These are phyloP conservation scores for Cercospora zeae-maydis DNA, from an alignment of 2,329 filamentous ascomycete species.

Conservation along the genomic window DNA sequence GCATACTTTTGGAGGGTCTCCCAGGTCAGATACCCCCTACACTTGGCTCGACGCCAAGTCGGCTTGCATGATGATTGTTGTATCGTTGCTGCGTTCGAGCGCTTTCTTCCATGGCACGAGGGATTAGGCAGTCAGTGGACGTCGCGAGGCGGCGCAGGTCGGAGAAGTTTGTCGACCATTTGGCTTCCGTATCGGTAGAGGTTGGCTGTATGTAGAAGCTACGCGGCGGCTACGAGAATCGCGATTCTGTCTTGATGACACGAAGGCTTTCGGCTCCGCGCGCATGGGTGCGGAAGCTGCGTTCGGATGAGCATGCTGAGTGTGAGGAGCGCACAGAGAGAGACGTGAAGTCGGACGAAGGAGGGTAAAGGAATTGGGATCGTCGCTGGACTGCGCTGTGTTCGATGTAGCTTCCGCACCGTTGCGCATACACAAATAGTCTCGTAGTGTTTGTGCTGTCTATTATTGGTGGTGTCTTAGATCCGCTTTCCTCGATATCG, in stretches of 20 bases:
- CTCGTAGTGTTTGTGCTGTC: background rate
- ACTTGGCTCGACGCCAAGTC: constrained; percentile 5
- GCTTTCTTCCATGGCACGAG: constrained; percentile 3
- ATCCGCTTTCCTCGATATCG: background rate
- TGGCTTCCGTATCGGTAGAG: background rate
- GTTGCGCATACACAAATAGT: background rate
- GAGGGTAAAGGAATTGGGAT: background rate
- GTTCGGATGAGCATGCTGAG: background rate
- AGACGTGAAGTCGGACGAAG: background rate
- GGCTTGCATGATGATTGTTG: background rate
- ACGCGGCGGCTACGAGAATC: constrained; percentile 2
- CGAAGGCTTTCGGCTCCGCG: background rate
- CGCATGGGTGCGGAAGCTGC: background rate
- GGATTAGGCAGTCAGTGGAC: background rate
- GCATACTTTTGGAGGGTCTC: constrained; percentile 6
- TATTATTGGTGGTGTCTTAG: constrained; percentile 1
- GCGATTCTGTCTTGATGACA: background rate
- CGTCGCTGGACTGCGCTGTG: background rate
- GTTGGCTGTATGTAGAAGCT: constrained; percentile 8
- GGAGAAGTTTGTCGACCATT: background rate
- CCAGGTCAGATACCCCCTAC: constrained; percentile 13
- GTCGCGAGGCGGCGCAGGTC: background rate
- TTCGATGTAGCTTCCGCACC: background rate
- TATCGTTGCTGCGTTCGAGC: constrained; percentile 16
- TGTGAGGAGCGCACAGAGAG: background rate